phyloP scores from a whole-genome alignment of 495 filamentous ascomycete species.

The Immersiella caudata region DNA sequence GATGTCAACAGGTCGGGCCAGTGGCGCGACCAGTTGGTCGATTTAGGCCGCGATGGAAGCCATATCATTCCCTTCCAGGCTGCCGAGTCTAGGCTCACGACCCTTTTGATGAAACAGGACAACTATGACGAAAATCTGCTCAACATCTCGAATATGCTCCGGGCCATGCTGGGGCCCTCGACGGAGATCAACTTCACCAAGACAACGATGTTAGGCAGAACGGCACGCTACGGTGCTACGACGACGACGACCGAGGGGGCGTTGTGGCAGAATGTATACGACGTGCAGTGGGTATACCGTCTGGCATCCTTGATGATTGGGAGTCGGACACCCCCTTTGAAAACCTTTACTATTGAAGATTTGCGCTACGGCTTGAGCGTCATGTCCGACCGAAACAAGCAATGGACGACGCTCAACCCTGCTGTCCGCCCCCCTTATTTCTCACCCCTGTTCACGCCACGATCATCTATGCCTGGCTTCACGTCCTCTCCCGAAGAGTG shows the following conservation, averaged over 20 bases:
- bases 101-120: constrained; percentile 31
- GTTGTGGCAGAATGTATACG: constrained; percentile 27
- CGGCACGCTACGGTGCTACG: constrained; percentile 2
- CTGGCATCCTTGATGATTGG: constrained; percentile 35
- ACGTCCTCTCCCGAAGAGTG: constrained; percentile 19
- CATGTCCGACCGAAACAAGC: constrained; percentile 30
- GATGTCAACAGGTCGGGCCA: constrained; percentile 36
- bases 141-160: constrained; percentile 47
- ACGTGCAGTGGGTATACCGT: constrained; percentile 40
- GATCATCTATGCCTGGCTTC: constrained; percentile 2
- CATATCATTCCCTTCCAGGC: constrained; percentile 38
- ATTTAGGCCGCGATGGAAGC: constrained; percentile 37
- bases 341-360: constrained; percentile 19
- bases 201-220: constrained; percentile 8
- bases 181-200: constrained; percentile 28
- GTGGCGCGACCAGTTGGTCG: constrained; percentile 36
- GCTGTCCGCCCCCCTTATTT: constrained; percentile 34
- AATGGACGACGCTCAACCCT: constrained; percentile 29
- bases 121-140: constrained; percentile 43
- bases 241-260: no score
- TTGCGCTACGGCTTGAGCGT: constrained; percentile 30
- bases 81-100: not conserved
- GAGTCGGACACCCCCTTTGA: constrained; percentile 15
- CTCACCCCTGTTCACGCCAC: constrained; percentile 30
- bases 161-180: constrained; percentile 26